A percentile compares a stretch with the other conserved stretches of the same genome.
Conservation (phyloP, 305 asterid species). For the Ajuga reptans region DNA sequence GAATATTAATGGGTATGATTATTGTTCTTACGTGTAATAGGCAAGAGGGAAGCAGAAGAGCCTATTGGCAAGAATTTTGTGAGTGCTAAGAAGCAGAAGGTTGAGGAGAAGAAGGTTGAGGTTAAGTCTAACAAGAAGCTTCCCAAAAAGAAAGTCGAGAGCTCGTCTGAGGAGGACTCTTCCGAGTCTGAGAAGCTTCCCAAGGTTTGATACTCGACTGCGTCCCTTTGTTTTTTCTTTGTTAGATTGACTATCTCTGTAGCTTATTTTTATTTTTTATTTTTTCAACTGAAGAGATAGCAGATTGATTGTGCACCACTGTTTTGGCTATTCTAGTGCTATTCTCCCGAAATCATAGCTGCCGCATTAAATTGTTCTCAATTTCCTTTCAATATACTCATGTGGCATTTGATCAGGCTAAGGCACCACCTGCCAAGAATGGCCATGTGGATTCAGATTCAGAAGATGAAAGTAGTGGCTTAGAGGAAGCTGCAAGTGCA, state of each 20-base stretch:
- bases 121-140: slow-evolving; percentile 32
- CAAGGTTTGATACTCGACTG: slow-evolving; percentile 30
- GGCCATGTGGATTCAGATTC: slow-evolving; percentile 21
- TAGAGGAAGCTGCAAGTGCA: slow-evolving; percentile 27
- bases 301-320: background rate
- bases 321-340: background rate
- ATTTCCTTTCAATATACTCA: background rate
- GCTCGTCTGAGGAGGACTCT: slow-evolving; percentile 33
- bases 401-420: slow-evolving; percentile 14
- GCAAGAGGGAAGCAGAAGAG: slow-evolving; percentile 71
- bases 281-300: too few relatives aligned
- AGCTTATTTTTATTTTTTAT: background rate
- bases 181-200: slow-evolving; percentile 42
- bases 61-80: slow-evolving; percentile 33
- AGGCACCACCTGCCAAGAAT: slow-evolving; percentile 29
- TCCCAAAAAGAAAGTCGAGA: slow-evolving; percentile 28
- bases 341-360: background rate
- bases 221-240: background rate
- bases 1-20: background rate
- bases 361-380: background rate
- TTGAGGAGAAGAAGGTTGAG: slow-evolving; percentile 41
- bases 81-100: slow-evolving; percentile 56
- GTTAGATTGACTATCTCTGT: background rate
- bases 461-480: slow-evolving; percentile 30
- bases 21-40: slow-evolving; percentile 21